Percentiles rank a stretch among this genome's conserved stretches.
Conservation (phyloP, 2,329 filamentous ascomycete species). For the Exophiala sp. region DNA sequence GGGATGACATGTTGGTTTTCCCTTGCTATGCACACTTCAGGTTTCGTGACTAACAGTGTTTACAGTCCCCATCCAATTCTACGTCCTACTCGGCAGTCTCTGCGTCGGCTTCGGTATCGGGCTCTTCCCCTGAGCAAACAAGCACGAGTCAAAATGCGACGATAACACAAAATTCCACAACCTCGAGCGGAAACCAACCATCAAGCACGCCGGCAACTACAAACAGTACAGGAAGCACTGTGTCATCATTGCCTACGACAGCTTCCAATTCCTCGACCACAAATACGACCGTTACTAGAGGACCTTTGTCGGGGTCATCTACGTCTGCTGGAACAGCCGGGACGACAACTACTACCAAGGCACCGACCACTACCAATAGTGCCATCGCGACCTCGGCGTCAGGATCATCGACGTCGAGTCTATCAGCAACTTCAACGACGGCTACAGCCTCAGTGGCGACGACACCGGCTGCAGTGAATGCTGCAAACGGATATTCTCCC, state of each 20-base stretch:
- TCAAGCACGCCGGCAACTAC: neutral
- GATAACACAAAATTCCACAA: neutral
- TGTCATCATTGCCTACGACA: neutral
- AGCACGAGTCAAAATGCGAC: neutral
- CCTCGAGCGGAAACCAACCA: slow-evolving; percentile 28
- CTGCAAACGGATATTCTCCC: too few relatives aligned
- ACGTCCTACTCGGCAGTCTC: slow-evolving; percentile 49
- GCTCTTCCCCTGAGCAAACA: slow-evolving; percentile 42
- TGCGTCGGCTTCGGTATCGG: slow-evolving; percentile 45
- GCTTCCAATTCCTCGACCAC: neutral
- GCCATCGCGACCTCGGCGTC: too few relatives aligned
- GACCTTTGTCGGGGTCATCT: slow-evolving; percentile 41
- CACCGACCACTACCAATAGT: too few relatives aligned
- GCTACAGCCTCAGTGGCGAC: too few relatives aligned
- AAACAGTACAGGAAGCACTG: neutral
- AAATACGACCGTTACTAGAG: slow-evolving; percentile 49
- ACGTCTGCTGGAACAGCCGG: too few relatives aligned
- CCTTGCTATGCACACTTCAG: slow-evolving; percentile 13
- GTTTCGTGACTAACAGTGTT: slow-evolving; percentile 29
- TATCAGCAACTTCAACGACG: too few relatives aligned
- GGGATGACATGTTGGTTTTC: slow-evolving; percentile 40
- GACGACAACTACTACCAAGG: too few relatives aligned
- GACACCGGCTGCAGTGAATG: neutral
- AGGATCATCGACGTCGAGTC: too few relatives aligned
- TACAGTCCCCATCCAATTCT: slow-evolving; percentile 53